Evolutionary conservation across 2,329 filamentous ascomycete species (phyloP).

Genomic region (Rhynchosporium graminicola): DNA sequence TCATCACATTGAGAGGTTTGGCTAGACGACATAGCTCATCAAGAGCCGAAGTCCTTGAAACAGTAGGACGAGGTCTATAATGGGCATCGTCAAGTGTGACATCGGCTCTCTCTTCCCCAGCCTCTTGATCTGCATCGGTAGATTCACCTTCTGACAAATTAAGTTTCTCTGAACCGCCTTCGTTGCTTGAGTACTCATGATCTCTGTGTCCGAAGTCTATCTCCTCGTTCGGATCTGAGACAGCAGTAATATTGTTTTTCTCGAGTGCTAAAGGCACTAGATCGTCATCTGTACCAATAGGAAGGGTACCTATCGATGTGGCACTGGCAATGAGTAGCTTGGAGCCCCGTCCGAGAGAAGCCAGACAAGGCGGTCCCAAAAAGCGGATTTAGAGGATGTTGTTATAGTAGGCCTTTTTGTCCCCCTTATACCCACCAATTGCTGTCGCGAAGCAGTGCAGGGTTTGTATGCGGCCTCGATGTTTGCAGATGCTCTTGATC

Average conservation of each 20-base stretch:
- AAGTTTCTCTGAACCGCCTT: background rate
- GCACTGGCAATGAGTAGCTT: background rate
- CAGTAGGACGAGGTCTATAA: background rate
- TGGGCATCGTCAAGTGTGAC: background rate
- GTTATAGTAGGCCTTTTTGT: background rate
- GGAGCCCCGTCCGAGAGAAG: background rate
- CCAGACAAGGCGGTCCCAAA: background rate
- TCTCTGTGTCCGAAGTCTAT: background rate
- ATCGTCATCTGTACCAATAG: background rate
- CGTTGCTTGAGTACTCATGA: background rate
- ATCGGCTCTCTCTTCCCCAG: background rate
- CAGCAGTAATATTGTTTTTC: background rate
- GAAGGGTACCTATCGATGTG: background rate
- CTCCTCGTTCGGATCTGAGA: background rate
- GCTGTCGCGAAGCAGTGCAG: background rate
- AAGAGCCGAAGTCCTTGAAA: background rate
- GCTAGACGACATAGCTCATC: background rate
- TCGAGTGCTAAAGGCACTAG: background rate
- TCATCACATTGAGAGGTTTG: background rate
- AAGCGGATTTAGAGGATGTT: background rate
- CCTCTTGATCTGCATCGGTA: background rate
- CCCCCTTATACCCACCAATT: background rate
- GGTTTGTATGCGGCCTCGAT: background rate
- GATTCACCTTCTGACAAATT: background rate
- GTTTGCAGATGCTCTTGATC: background rate